phyloP scores from a whole-genome alignment of 2,329 filamentous ascomycete species.

The Neonectria sp. region DNA sequence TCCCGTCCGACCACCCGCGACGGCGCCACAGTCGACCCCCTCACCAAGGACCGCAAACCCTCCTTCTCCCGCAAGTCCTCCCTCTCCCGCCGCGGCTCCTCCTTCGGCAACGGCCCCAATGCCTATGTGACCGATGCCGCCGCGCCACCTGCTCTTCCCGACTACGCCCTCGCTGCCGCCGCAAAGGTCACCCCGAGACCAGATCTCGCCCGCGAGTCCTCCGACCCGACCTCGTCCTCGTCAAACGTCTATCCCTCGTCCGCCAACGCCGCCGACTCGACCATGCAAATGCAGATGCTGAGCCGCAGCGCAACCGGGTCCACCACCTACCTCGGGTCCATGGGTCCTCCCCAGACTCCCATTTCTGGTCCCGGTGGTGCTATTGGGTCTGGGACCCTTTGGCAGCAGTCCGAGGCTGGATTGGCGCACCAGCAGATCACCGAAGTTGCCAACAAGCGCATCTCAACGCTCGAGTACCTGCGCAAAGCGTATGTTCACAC shows the following conservation, averaged over 20 bases:
- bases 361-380: conserved; percentile 32
- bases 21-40: conserved; percentile 50
- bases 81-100: conserved; percentile 61
- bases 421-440: conserved; percentile 78
- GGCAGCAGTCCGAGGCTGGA: conserved; percentile 62
- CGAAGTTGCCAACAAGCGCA: conserved; percentile 90
- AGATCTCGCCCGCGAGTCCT: conserved; percentile 36
- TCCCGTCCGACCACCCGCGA: conserved; percentile 57
- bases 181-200: conserved; percentile 58
- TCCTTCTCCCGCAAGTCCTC: conserved; percentile 70
- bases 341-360: conserved; percentile 28
- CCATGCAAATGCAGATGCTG: conserved; percentile 64
- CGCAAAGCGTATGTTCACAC: conserved; percentile 82
- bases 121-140: conserved; percentile 61
- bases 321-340: conserved; percentile 45
- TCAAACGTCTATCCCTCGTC: conserved; percentile 36
- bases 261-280: conserved; percentile 52
- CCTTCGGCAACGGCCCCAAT: conserved; percentile 55
- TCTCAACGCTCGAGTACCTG: conserved; percentile 93
- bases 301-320: conserved; percentile 57
- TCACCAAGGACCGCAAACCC: conserved; percentile 64
- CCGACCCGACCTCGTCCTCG: conserved; percentile 10
- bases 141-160: conserved; percentile 67
- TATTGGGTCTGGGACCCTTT: conserved; percentile 44
- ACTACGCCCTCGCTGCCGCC: conserved; percentile 66